A percentile compares a stretch with the other conserved stretches of the same genome.
These are phyloP conservation scores for Phytophthora nicotianae DNA, from an alignment of 352 stramenopile genomes.

Conservation along the genomic window DNA sequence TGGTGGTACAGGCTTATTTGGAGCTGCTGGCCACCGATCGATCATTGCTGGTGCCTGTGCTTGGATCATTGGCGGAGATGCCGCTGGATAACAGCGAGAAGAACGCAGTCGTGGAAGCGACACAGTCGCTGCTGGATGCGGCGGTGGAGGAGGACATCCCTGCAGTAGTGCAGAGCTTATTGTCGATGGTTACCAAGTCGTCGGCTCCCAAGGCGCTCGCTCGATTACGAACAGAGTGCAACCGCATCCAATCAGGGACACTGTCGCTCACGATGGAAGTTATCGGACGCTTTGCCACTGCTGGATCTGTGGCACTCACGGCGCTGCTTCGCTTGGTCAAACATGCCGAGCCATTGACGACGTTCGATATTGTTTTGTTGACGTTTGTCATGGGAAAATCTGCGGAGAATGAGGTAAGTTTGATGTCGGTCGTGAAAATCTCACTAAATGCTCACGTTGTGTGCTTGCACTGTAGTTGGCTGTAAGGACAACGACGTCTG, in stretches of 20 bases:
- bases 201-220: slow-evolving; percentile 50
- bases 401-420: slow-evolving; percentile 65
- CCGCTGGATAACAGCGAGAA: slow-evolving; percentile 69
- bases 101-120: slow-evolving; percentile 61
- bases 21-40: slow-evolving; percentile 79
- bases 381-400: slow-evolving; percentile 66
- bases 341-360: slow-evolving; percentile 46
- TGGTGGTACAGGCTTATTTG: slow-evolving; percentile 76
- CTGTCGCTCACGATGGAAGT: slow-evolving; percentile 70
- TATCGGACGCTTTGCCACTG: slow-evolving; percentile 63
- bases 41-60: slow-evolving; percentile 76
- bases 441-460: neutral
- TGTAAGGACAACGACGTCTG: slow-evolving; percentile 46
- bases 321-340: slow-evolving; percentile 54
- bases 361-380: slow-evolving; percentile 70
- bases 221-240: slow-evolving; percentile 68
- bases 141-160: slow-evolving; percentile 82
- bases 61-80: slow-evolving; percentile 80
- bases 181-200: slow-evolving; percentile 70
- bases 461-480: slow-evolving; percentile 33
- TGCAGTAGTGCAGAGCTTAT: slow-evolving; percentile 73
- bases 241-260: slow-evolving; percentile 53
- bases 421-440: neutral
- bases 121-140: slow-evolving; percentile 73
- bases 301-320: slow-evolving; percentile 51